These are phyloP conservation scores for Russula abietina DNA, from an alignment of 768 basidiomycete species.

Conservation along the genomic window DNA sequence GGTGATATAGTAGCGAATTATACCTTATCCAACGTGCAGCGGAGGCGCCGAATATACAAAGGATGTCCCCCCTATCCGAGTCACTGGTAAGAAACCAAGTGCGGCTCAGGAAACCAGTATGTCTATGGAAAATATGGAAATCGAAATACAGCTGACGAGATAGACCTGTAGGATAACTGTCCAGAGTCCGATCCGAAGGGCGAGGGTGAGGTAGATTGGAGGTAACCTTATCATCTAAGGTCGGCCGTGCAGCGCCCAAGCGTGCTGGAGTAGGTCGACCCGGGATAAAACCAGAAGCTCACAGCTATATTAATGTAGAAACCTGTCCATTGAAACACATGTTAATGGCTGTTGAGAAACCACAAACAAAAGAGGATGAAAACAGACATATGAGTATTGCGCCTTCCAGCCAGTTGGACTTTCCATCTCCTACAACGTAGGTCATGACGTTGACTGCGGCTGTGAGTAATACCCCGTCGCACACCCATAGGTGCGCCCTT, in stretches of 20 bases:
- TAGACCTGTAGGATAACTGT: not conserved
- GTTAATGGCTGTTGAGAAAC: slow-evolving; percentile 2
- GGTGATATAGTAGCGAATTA: no score
- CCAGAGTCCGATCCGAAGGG: not conserved
- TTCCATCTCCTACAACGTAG: slow-evolving; percentile 80
- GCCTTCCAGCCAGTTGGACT: slow-evolving; percentile 91
- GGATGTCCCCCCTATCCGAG: not conserved
- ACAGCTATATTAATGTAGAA: slow-evolving; percentile 53
- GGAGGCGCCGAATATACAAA: not conserved
- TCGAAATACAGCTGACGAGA: not conserved
- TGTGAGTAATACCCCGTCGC: not conserved
- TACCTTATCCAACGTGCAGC: no score
- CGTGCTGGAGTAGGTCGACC: slow-evolving; percentile 32
- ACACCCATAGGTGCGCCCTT: not conserved
- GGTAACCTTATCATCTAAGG: slow-evolving; percentile 5
- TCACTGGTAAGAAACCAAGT: not conserved
- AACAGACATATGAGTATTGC: slow-evolving; percentile 61
- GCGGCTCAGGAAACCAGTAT: not conserved
- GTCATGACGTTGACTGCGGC: slow-evolving; percentile 55
- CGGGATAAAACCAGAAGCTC: slow-evolving; percentile 49
- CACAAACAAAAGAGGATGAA: not conserved
- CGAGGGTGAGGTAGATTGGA: not conserved
- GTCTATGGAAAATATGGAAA: not conserved
- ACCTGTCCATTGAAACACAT: slow-evolving; percentile 29
- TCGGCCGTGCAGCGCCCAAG: slow-evolving; percentile 28